Conservation (phyloP, 495 filamentous ascomycete species). For the Cryomyces antarcticus region DNA sequence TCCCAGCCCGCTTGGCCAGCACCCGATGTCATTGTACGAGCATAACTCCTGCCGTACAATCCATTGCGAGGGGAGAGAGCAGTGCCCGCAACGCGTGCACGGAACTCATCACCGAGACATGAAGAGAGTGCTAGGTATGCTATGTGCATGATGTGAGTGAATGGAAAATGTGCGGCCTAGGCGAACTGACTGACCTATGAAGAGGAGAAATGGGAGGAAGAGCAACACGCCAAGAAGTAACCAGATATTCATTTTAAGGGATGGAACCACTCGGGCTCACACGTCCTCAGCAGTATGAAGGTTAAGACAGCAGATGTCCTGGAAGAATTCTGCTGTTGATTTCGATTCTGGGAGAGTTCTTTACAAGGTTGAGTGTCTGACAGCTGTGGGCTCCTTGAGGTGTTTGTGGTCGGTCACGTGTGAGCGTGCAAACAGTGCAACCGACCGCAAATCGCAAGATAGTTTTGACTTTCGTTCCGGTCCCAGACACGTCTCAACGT, state of each 20-base stretch:
- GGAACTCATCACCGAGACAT: slow-evolving; percentile 35
- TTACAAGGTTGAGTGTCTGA: too few species aligned
- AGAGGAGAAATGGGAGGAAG: slow-evolving; percentile 25
- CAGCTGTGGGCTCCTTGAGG: too few species aligned
- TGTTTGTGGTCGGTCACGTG: too few species aligned
- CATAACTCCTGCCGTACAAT: slow-evolving; percentile 32
- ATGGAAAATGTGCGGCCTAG: neutral
- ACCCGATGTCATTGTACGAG: slow-evolving; percentile 31
- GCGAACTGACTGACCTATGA: slow-evolving; percentile 21
- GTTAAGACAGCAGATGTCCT: too few species aligned
- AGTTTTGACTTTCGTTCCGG: too few species aligned
- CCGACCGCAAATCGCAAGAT: too few species aligned
- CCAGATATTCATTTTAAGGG: slow-evolving; percentile 25
- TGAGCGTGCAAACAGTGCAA: too few species aligned
- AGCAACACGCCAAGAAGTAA: slow-evolving; percentile 29
- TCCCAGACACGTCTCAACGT: too few species aligned
- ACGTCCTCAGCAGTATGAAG: too few species aligned
- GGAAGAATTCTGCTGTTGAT: too few species aligned
- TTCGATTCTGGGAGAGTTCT: too few species aligned
- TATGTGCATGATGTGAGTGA: slow-evolving; percentile 7
- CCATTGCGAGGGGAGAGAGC: slow-evolving; percentile 20
- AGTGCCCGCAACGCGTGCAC: slow-evolving; percentile 22
- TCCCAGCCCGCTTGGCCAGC: slow-evolving; percentile 34
- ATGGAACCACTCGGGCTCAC: too few species aligned
- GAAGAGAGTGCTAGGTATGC: slow-evolving; percentile 38